phyloP scores from a whole-genome alignment of 495 filamentous ascomycete genomes.

The Lineolata rhizophorae region DNA sequence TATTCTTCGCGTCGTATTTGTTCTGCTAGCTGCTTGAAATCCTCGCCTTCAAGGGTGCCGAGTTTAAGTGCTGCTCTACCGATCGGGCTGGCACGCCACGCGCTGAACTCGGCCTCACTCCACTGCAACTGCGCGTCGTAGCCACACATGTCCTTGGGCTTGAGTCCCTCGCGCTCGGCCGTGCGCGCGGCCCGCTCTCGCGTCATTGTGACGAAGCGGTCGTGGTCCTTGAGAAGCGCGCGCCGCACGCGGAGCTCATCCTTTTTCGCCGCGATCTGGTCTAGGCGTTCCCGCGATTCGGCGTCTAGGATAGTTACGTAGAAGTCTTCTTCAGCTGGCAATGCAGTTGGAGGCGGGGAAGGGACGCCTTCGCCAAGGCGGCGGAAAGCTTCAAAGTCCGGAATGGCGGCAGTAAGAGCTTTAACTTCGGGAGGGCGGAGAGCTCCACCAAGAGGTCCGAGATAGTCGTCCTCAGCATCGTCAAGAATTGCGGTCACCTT shows the following conservation, averaged over 20 bases:
- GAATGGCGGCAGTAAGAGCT: constrained; percentile 25
- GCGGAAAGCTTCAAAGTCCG: constrained; percentile 28
- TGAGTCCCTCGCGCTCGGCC: constrained; percentile 16
- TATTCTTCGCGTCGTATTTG: too few relatives aligned
- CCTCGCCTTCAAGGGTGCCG: constrained; percentile 6
- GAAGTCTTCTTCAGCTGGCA: constrained; percentile 8
- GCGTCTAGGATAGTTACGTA: too few relatives aligned
- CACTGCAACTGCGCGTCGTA: constrained; percentile 38
- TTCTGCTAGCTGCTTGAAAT: too few relatives aligned
- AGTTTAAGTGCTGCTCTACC: constrained; percentile 13
- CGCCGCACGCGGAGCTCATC: constrained; percentile 11
- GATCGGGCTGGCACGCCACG: constrained; percentile 13
- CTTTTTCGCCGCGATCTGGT: constrained; percentile 10
- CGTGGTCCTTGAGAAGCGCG: constrained; percentile 18
- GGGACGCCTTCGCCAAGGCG: constrained; percentile 25
- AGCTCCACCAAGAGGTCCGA: constrained; percentile 33
- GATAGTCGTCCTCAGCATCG: constrained; percentile 22
- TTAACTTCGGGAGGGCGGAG: constrained; percentile 36
- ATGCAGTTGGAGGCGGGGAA: constrained; percentile 8
- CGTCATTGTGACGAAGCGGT: constrained; percentile 16
- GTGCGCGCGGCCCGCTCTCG: constrained; percentile 12
- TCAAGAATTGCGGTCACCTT: constrained; percentile 11
- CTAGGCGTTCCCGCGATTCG: too few relatives aligned
- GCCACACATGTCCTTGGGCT: constrained; percentile 39
- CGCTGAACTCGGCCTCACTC: constrained; percentile 35